A percentile compares a stretch with the other conserved stretches of the same genome.
These are phyloP conservation scores for Kurtzmaniella quercitrusa DNA, from an alignment of 1,139 yeast genomes.

Conservation along the genomic window DNA sequence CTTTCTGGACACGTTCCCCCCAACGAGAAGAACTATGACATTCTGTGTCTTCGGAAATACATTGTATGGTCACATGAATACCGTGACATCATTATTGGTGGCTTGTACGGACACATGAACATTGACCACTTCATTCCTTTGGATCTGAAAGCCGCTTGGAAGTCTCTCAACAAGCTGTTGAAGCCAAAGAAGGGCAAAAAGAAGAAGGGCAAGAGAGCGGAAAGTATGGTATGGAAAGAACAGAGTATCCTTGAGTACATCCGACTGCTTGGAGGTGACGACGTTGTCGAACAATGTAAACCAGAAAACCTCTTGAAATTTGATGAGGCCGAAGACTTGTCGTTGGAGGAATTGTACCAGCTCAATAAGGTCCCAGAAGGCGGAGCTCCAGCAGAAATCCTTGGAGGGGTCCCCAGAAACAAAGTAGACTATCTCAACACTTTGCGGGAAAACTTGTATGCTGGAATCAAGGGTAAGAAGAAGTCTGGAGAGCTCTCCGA, in stretches of 20 bases:
- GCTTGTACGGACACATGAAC: slow-evolving; percentile 86
- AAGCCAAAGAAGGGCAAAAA: slow-evolving; percentile 8
- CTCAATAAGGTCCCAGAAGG: slow-evolving; percentile 1
- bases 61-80: slow-evolving; percentile 77
- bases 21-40: slow-evolving; percentile 68
- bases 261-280: slow-evolving; percentile 3
- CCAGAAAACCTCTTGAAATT: slow-evolving; percentile 11
- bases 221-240: slow-evolving; percentile 5
- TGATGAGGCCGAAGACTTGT: slow-evolving; percentile 1
- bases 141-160: slow-evolving; percentile 66
- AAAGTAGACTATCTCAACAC: slow-evolving; percentile 60
- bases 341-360: slow-evolving; percentile 5
- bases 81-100: slow-evolving; percentile 78
- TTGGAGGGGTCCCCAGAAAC: slow-evolving; percentile 62
- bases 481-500: slow-evolving; percentile 47
- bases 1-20: slow-evolving; percentile 87
- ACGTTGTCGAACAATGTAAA: slow-evolving; percentile 4
- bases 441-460: slow-evolving; percentile 50
- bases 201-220: slow-evolving; percentile 7
- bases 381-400: slow-evolving; percentile 10
- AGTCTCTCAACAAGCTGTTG: slow-evolving; percentile 22
- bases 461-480: slow-evolving; percentile 38
- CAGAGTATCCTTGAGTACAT: slow-evolving; percentile 1
- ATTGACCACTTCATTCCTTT: slow-evolving; percentile 78
- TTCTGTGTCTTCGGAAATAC: slow-evolving; percentile 67